Base-by-base conservation (phyloP, 768 basidiomycete species). In the Mycena rosella region DNA sequence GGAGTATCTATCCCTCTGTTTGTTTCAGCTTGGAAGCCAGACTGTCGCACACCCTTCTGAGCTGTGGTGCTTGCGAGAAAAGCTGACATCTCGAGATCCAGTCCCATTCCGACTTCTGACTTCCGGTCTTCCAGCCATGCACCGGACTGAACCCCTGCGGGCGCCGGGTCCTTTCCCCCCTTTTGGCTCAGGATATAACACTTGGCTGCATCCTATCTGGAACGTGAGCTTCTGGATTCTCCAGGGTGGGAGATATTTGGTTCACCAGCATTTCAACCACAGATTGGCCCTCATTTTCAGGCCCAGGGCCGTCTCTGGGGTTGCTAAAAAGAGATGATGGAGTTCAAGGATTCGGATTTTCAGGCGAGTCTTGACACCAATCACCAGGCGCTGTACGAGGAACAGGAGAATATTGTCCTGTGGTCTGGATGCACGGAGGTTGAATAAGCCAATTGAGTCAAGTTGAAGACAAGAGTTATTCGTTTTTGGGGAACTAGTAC, bases 401-500 rank as follows among this genome's bases (percentile, higher is more conserved):
- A 26, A 15, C 49, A 18, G 49, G 49, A 30, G 49, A 29, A 29
- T 11, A 51, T 51, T 30, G 49, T 3, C 49, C 49, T 14, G 29
- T 27, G 3, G 26, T 20, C 49, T 51, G 29, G 29, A 17, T n/a
- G 22, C 15, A 30, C 6, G 27, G 42, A 38, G 38, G 10, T 15
- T 48, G 2, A 11, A 27, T 48, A 5, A 24, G 14, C 3, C 24
- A 17, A 5, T 17, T 40, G 17, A 9, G 38, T 40, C 4, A 18
- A 10, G 38, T 15, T 14, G 13, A 27, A 4, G 11, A 17, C 20
- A 11, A 1, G n/a, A 42, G 26, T n/a, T n/a, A n/a, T 57, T 6
- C 64, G 64, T 30, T 65, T 65, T 51, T 29, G 49, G n/a, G 56
- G 56, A 44, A 53, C 64, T 59, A 17, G 17, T 11, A 18, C 45